phyloP scores from a whole-genome alignment of 441 rosid genomes.

The Erysimum cheiri region DNA sequence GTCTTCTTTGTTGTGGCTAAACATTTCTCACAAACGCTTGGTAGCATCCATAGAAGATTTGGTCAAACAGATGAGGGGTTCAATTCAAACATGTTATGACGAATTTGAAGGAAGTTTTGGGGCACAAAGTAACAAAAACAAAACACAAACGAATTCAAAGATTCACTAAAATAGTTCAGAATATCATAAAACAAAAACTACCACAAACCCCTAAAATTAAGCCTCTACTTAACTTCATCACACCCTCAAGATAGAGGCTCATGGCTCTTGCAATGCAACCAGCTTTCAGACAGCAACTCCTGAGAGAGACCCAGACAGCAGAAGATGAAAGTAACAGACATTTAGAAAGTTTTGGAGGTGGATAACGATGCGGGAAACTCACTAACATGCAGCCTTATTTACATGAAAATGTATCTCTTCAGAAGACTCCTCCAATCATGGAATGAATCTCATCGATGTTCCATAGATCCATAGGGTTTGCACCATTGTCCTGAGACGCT shows the following conservation, averaged over 20 bases:
- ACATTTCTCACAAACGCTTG: neutral
- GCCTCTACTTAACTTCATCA: slow-evolving; percentile 11
- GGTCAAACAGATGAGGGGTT: neutral
- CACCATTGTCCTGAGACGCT: slow-evolving; percentile 58
- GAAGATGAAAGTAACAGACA: slow-evolving; percentile 25
- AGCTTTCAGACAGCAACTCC: slow-evolving; percentile 14
- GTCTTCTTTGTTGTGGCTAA: neutral
- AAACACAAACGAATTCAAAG: slow-evolving; percentile 17
- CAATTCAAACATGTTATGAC: slow-evolving; percentile 11
- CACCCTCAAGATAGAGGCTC: neutral
- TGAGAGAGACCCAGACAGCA: slow-evolving; percentile 12
- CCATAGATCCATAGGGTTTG: slow-evolving; percentile 74
- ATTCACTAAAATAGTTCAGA: slow-evolving; percentile 16
- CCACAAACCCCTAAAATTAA: slow-evolving; percentile 3
- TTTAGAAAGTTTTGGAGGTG: slow-evolving; percentile 3
- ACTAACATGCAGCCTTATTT: slow-evolving; percentile 74
- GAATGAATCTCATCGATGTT: slow-evolving; percentile 69
- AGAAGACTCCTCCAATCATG: slow-evolving; percentile 60
- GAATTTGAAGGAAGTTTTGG: slow-evolving; percentile 3
- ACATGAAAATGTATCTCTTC: slow-evolving; percentile 57
- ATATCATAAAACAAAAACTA: neutral
- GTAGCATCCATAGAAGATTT: neutral
- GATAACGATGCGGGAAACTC: slow-evolving; percentile 26
- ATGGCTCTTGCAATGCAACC: slow-evolving; percentile 18
- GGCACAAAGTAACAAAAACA: slow-evolving; percentile 1